A percentile compares a stretch with the other conserved stretches of the same genome.
These are phyloP conservation scores for Magnusiomyces tetraspermus DNA, from an alignment of 1,139 yeast species.

Conservation along the genomic window DNA sequence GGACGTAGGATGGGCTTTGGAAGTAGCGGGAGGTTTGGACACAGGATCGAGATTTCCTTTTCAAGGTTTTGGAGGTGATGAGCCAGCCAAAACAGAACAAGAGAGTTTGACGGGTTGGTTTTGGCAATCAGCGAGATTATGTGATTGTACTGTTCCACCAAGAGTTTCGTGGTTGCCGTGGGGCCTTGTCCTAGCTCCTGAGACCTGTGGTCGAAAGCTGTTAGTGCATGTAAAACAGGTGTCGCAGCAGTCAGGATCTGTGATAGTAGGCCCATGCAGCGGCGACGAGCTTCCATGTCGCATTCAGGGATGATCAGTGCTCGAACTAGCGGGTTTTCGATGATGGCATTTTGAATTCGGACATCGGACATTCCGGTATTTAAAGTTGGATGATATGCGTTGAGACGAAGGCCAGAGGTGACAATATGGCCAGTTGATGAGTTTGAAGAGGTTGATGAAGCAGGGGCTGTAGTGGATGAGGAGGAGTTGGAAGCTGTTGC, in stretches of 20 bases:
- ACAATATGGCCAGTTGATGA: neutral
- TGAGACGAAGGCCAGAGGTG: slow-evolving; percentile 16
- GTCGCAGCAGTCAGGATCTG: slow-evolving; percentile 26
- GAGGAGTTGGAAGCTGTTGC: neutral
- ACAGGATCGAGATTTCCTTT: slow-evolving; percentile 5
- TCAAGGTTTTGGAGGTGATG: slow-evolving; percentile 11
- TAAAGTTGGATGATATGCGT: slow-evolving; percentile 26
- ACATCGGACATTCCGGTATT: slow-evolving; percentile 28
- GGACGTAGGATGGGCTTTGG: slow-evolving; percentile 1
- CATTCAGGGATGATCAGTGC: slow-evolving; percentile 29
- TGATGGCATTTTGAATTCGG: slow-evolving; percentile 27
- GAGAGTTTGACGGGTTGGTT: slow-evolving; percentile 1
- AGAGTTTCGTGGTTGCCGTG: slow-evolving; percentile 1
- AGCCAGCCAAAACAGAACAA: slow-evolving; percentile 13
- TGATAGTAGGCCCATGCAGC: slow-evolving; percentile 24
- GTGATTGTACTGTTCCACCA: slow-evolving; percentile 9
- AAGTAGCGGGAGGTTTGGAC: slow-evolving; percentile 1
- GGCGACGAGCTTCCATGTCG: slow-evolving; percentile 27
- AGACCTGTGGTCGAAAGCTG: slow-evolving; percentile 3
- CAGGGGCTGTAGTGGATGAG: neutral
- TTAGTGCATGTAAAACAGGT: slow-evolving; percentile 25
- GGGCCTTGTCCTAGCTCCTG: slow-evolving; percentile 1
- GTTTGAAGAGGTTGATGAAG: neutral
- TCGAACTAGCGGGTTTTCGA: slow-evolving; percentile 27
- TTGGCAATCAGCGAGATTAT: slow-evolving; percentile 9